Percentiles rank a stretch among this genome's conserved stretches.
Conservation (phyloP, 2,329 filamentous ascomycete genomes). For the Mycosphaerelloides madeirae region DNA sequence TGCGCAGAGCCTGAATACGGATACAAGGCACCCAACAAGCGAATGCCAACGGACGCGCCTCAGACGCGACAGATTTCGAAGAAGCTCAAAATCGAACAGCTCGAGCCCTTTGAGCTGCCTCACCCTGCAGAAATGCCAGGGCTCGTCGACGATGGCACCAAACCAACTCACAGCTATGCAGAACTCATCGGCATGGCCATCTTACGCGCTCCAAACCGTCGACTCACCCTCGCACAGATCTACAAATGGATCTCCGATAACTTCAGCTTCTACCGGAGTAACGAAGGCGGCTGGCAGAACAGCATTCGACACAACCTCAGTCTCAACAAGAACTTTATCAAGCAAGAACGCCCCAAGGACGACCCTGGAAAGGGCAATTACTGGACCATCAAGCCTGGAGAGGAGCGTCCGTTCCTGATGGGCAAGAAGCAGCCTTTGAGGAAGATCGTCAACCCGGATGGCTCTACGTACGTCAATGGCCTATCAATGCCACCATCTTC, state of each 20-base stretch:
- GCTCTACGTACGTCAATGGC: slow-evolving; percentile 29
- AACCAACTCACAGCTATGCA: slow-evolving; percentile 90
- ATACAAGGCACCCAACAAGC: slow-evolving; percentile 47
- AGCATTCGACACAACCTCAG: slow-evolving; percentile 98
- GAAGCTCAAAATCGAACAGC: slow-evolving; percentile 58
- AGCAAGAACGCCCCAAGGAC: slow-evolving; percentile 92
- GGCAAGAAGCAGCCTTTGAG: slow-evolving; percentile 63
- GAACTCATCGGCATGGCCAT: slow-evolving; percentile 97
- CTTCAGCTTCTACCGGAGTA: slow-evolving; percentile 78
- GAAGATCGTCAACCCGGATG: slow-evolving; percentile 53
- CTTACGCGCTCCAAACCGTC: slow-evolving; percentile 73
- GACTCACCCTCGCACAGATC: slow-evolving; percentile 86
- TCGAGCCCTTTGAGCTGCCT: slow-evolving; percentile 53
- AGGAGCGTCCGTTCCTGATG: slow-evolving; percentile 84
- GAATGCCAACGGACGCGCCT: slow-evolving; percentile 62
- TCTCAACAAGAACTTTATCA: slow-evolving; percentile 92
- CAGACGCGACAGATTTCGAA: slow-evolving; percentile 60
- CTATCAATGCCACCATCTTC: slow-evolving; percentile 22
- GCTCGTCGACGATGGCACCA: slow-evolving; percentile 78
- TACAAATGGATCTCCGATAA: slow-evolving; percentile 99
- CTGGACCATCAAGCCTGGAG: slow-evolving; percentile 88
- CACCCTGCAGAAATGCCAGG: slow-evolving; percentile 73
- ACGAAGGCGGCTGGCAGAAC: slow-evolving; percentile 94
- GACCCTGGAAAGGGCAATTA: slow-evolving; percentile 97
- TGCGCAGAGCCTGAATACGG: slow-evolving; percentile 44